A percentile compares a stretch with the other conserved stretches of the same genome.
phyloP scores from a whole-genome alignment of 805 yeast species.

The Metschnikowia baotianmanensis region DNA sequence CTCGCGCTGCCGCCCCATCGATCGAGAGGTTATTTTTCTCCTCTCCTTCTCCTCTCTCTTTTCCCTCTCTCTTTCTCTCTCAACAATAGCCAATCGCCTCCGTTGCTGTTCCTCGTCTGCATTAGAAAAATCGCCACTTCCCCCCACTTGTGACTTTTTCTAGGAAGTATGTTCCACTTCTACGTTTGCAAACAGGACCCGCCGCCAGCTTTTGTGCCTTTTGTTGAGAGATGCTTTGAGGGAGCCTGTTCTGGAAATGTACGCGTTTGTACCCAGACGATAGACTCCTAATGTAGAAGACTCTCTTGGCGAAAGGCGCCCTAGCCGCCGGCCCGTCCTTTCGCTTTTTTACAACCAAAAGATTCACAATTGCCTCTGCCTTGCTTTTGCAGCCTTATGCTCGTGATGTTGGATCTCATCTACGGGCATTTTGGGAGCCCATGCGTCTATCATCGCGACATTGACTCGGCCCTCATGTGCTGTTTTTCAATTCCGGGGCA shows the following conservation, averaged over 20 bases:
- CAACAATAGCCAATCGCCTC: conserved; percentile 24
- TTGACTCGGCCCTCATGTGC: no score
- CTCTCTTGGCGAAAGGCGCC: background rate
- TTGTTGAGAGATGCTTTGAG: conserved; percentile 18
- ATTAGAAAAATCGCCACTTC: conserved; percentile 12
- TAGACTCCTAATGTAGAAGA: background rate
- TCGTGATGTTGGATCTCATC: no score
- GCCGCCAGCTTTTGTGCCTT: conserved; percentile 10
- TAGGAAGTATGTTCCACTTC: conserved; percentile 16
- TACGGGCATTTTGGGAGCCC: no score
- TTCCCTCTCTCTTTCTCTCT: conserved; percentile 36
- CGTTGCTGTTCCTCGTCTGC: conserved; percentile 22
- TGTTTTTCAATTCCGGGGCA: no score
- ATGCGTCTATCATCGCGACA: no score
- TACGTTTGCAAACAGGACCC: conserved; percentile 4
- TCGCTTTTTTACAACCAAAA: background rate
- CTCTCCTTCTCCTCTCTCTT: conserved; percentile 25
- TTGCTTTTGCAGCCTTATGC: no score
- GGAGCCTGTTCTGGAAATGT: background rate
- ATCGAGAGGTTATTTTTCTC: conserved; percentile 7
- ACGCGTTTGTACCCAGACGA: background rate
- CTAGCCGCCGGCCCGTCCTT: background rate
- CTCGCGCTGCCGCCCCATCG: conserved; percentile 9
- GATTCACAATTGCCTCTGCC: no score
- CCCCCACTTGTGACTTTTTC: conserved; percentile 15